phyloP scores from a whole-genome alignment of 1,284 basidiomycete genomes.

The Puccinia triticina region DNA sequence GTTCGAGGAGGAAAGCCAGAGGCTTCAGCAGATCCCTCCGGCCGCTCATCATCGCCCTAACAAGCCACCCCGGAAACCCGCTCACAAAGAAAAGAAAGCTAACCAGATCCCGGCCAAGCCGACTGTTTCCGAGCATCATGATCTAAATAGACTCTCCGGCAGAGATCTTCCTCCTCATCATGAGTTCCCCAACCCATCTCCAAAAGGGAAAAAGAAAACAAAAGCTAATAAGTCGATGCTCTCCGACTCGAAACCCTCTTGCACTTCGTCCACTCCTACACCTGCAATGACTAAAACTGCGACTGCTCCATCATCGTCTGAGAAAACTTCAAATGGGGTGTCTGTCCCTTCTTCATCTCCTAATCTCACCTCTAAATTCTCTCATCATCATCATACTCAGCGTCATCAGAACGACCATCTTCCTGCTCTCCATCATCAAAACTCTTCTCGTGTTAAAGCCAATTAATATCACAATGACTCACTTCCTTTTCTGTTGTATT shows the following conservation, averaged over 20 bases:
- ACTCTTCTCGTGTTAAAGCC: slow-evolving; percentile 10
- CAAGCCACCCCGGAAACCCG: background rate
- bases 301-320: background rate
- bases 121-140: background rate
- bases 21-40: slow-evolving; percentile 5
- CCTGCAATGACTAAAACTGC: background rate
- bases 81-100: no score
- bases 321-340: background rate
- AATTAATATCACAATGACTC: slow-evolving; percentile 4
- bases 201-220: slow-evolving; percentile 21
- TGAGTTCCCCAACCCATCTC: background rate
- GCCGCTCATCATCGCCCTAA: background rate
- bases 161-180: background rate
- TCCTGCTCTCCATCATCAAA: slow-evolving; percentile 10
- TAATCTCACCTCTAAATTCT: background rate
- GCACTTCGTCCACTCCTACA: background rate
- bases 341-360: slow-evolving; percentile 14
- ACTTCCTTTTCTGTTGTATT: background rate
- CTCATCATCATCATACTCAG: background rate
- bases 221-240: slow-evolving; percentile 5
- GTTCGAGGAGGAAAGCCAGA: slow-evolving; percentile 56
- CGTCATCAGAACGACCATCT: background rate
- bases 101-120: background rate
- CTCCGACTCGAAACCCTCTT: background rate
- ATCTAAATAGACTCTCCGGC: background rate